A percentile compares a stretch with the other conserved stretches of the same genome.
These are phyloP conservation scores for Calocera viscosa DNA, from an alignment of 768 basidiomycete genomes.

Conservation along the genomic window DNA sequence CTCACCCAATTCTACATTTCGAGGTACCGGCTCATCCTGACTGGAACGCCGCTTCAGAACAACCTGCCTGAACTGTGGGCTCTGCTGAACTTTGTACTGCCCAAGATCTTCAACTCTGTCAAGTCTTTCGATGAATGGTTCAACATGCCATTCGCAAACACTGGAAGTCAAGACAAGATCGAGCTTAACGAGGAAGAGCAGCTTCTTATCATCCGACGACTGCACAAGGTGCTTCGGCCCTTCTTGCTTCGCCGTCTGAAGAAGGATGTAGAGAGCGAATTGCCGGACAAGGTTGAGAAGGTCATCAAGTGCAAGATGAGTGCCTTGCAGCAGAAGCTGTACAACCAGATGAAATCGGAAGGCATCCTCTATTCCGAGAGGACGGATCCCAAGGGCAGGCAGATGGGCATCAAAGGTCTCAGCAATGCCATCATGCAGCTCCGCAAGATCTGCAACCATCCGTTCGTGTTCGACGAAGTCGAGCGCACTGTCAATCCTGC, in stretches of 20 bases:
- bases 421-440: slow-evolving; percentile 97
- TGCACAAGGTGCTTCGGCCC: slow-evolving; percentile 90
- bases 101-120: slow-evolving; percentile 96
- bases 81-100: slow-evolving; percentile 85
- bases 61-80: slow-evolving; percentile 95
- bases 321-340: slow-evolving; percentile 78
- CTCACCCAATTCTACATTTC: slow-evolving; percentile 87
- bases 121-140: slow-evolving; percentile 99
- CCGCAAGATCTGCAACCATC: slow-evolving; percentile 96
- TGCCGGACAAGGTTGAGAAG: slow-evolving; percentile 96
- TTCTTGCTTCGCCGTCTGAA: slow-evolving; percentile 87
- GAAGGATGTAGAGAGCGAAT: slow-evolving; percentile 90
- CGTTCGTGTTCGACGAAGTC: slow-evolving; percentile 89
- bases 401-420: slow-evolving; percentile 69
- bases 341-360: slow-evolving; percentile 96
- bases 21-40: slow-evolving; percentile 83
- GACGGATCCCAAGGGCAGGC: slow-evolving; percentile 58
- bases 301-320: slow-evolving; percentile 95
- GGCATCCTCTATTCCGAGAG: slow-evolving; percentile 85
- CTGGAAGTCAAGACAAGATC: slow-evolving; percentile 95
- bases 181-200: slow-evolving; percentile 99
- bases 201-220: slow-evolving; percentile 86
- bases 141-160: slow-evolving; percentile 97
- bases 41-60: slow-evolving; percentile 92
- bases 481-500: slow-evolving; percentile 86